These are phyloP conservation scores for Myxozyma lipomycoides DNA, from an alignment of 805 yeast genomes.

Conservation along the genomic window DNA sequence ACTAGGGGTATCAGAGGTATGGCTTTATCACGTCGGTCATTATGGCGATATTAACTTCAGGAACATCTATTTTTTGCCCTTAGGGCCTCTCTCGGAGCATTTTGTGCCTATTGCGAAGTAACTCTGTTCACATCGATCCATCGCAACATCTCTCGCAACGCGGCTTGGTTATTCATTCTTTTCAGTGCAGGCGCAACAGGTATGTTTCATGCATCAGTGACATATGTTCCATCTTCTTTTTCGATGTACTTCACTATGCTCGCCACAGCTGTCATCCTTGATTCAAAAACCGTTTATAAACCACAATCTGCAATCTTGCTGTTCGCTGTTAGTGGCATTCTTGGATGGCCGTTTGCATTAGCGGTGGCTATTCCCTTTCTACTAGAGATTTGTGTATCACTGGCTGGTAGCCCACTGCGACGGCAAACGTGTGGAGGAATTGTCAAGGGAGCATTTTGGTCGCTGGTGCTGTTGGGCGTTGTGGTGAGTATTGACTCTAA, in stretches of 20 bases:
- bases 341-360: conserved; percentile 90
- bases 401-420: conserved; percentile 5
- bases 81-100: conserved; percentile 44
- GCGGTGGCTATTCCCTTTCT: conserved; percentile 59
- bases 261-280: conserved; percentile 35
- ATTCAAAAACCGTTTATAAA: conserved; percentile 4
- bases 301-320: conserved; percentile 35
- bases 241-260: conserved; percentile 51
- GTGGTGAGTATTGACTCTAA: conserved; percentile 52
- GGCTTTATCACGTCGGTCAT: not conserved
- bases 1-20: conserved; percentile 27
- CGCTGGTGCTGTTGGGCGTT: conserved; percentile 12
- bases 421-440: conserved; percentile 20
- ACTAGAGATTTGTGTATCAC: conserved; percentile 35
- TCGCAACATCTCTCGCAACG: conserved; percentile 36
- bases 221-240: conserved; percentile 78
- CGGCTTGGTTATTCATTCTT: conserved; percentile 60
- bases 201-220: conserved; percentile 81
- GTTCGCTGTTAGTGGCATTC: conserved; percentile 62
- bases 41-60: conserved; percentile 10
- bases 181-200: conserved; percentile 68
- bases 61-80: conserved; percentile 48
- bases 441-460: conserved; percentile 11
- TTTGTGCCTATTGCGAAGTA: conserved; percentile 51
- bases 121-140: conserved; percentile 46